Evolutionary conservation across 768 basidiomycete species (phyloP).

Genomic region (Boletus subcaerulescens): DNA sequence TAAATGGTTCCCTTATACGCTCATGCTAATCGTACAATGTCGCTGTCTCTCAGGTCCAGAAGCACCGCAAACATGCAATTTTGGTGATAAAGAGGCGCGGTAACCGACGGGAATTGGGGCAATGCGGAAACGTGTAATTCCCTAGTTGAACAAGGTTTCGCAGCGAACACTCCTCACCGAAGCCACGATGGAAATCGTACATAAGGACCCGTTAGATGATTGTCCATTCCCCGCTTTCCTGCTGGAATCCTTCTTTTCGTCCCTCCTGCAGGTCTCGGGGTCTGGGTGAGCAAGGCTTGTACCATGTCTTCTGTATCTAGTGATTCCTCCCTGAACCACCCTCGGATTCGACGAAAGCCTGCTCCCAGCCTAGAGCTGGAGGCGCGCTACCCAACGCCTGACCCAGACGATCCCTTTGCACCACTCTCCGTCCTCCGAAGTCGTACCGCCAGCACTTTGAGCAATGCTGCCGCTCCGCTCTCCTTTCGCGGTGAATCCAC

Average conservation of each 20-base stretch:
- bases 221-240: conserved; percentile 8
- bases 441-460: conserved; percentile 46
- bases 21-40: not conserved
- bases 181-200: conserved; percentile 35
- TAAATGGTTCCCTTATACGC: not conserved
- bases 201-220: conserved; percentile 24
- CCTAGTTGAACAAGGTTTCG: conserved; percentile 14
- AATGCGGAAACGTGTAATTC: conserved; percentile 28
- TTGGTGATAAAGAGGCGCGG: conserved; percentile 27
- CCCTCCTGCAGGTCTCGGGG: conserved; percentile 14
- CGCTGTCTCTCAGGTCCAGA: conserved; percentile 14
- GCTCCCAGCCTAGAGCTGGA: conserved; percentile 51
- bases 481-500: conserved; percentile 31
- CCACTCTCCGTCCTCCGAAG: conserved; percentile 63
- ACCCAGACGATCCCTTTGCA: conserved; percentile 69
- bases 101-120: conserved; percentile 33
- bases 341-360: conserved; percentile 48
- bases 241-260: conserved; percentile 15
- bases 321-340: conserved; percentile 24
- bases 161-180: conserved; percentile 30
- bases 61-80: conserved; percentile 16
- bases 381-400: conserved; percentile 60
- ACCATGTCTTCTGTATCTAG: conserved; percentile 30
- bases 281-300: conserved; percentile 16
- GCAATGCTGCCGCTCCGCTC: conserved; percentile 25